Evolutionary conservation across 2,329 filamentous ascomycete genomes (phyloP), one percentile per base, ranked within the genome.

Genomic region (Stagonosporopsis cucurbitacearum): DNA sequence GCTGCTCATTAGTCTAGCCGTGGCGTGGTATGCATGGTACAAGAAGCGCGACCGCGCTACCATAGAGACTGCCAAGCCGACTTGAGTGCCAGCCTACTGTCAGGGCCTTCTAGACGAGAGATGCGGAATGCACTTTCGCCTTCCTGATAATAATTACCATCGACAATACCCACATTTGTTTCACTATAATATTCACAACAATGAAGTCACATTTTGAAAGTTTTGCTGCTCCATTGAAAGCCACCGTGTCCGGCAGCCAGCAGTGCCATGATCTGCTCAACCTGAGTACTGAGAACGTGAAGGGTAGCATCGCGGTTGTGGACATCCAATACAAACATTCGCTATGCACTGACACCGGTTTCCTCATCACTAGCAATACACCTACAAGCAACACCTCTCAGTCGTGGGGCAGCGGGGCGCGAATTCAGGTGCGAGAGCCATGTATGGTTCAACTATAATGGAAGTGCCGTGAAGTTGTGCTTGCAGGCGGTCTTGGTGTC

Each of bases 1-100:
- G 15, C 50, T 73, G 48, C n/a, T 67, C 7, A 25, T 70, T 6
- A 60, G 66, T 20, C 26, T 74, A 35, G 51, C 45, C 19, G 40
- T 73, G 46, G 63, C 64, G 59, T 73, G 63, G 60, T 35, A 71
- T 57, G 63, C 62, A 26, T 70, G 63, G 66, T 64, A 64, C 47
- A 73, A 64, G 55, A 47, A 45, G 22, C 53, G 47, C 17, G 11
- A 33, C n/a, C 23, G 37, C 15, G 28, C 15, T 30, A 19, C 23
- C 12, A 11, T 32, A 13, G 50, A 37, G 22, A 22, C 42, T 23
- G 15, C 42, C 12, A 44, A 44, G 42, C 28, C 42, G 8, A 44
- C 1, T 33, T 44, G 42, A 44, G 19, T 4, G 28, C 6, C 42
- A 15, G 20, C 6, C 19, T 33, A 20, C 28, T 19, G 13, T n/a